Evolutionary conservation across 2,329 filamentous ascomycete species (phyloP), one percentile per base, ranked within the genome.

Genomic region (Alternaria consortialis): DNA sequence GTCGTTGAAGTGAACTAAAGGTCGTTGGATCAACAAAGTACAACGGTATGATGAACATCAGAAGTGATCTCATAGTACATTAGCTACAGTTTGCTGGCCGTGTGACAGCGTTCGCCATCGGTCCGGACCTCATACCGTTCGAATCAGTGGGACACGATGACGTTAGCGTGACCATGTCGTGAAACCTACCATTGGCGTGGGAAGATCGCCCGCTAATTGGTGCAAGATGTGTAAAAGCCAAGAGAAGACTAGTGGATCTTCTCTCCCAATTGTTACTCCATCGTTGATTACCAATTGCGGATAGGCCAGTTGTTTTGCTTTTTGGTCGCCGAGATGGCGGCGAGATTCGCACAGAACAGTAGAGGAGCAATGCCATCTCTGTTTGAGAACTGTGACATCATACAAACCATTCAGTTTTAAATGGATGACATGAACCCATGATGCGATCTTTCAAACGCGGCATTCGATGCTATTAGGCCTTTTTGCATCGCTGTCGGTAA

Each of bases 61-160:
- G 4, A 32, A 53, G 52, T 62, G 60, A 62, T 51, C 56, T 62
- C 60, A 62, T 62, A 27, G 51, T 31, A 46, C 56, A 25, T 42
- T 27, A 39, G 34, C 32, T 52, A 34, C 20, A n/a, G 46, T 37
- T 50, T 50, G 20, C 20, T 50, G 20, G 32, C 32, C 31, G 23
- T 50, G 31, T 37, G 46, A 50, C 46, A 50, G 32, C 31, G 32
- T 27, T 25, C 31, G 46, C 20, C 20, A n/a, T 34, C 31, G 31
- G 46, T 8, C 23, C 31, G 46, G 46, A 15, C n/a, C 40, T 23
- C 58, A 34, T 48, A 13, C 47, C 53, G 46, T 57, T 52, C 40
- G 1, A 25, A 40, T 53, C 42, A 37, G 42, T 53, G 46, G 60
- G 48, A 44, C 34, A 23, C 43, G 15, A 57, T 43, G 53, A 60